These are phyloP conservation scores for Pulveroboletus sp. DNA, from an alignment of 768 basidiomycete species.

Conservation along the genomic window DNA sequence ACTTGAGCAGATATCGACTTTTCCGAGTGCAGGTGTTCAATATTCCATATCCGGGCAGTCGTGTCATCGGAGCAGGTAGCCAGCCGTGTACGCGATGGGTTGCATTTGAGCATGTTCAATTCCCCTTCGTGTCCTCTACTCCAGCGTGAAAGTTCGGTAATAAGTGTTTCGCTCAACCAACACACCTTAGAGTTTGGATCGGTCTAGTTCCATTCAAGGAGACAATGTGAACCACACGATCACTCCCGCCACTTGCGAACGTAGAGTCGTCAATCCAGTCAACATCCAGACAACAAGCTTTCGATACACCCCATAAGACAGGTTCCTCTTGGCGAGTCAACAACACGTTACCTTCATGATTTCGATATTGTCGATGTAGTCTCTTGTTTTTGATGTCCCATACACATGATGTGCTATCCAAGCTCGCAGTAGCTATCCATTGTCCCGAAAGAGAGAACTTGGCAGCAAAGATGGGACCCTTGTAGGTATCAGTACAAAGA, in stretches of 20 bases:
- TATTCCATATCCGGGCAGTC: conserved; percentile 73
- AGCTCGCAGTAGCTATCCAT: conserved; percentile 70
- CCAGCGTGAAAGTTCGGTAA: conserved; percentile 4
- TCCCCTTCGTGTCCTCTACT: conserved; percentile 69
- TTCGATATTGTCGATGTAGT: conserved; percentile 57
- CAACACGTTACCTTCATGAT: conserved; percentile 53
- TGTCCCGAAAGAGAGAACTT: conserved; percentile 70
- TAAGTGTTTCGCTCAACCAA: conserved; percentile 4
- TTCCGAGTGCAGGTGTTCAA: conserved; percentile 41
- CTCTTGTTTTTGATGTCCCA: conserved; percentile 68
- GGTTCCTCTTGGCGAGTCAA: not conserved
- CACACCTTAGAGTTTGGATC: conserved; percentile 60
- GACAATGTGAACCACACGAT: conserved; percentile 58
- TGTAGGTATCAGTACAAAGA: conserved; percentile 23
- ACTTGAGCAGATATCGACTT: conserved; percentile 20
- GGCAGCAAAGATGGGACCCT: conserved; percentile 79
- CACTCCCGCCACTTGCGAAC: conserved; percentile 73
- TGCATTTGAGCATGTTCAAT: conserved; percentile 73
- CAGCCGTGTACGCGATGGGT: conserved; percentile 57
- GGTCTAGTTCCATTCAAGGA: conserved; percentile 49
- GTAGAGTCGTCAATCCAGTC: conserved; percentile 71
- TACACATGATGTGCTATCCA: conserved; percentile 72
- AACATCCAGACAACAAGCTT: conserved; percentile 76
- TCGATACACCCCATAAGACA: conserved; percentile 12
- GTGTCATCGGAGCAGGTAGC: conserved; percentile 81